Evolutionary conservation across 1,139 yeast genomes (phyloP).

Genomic region (Debaryomyces fabryi): DNA sequence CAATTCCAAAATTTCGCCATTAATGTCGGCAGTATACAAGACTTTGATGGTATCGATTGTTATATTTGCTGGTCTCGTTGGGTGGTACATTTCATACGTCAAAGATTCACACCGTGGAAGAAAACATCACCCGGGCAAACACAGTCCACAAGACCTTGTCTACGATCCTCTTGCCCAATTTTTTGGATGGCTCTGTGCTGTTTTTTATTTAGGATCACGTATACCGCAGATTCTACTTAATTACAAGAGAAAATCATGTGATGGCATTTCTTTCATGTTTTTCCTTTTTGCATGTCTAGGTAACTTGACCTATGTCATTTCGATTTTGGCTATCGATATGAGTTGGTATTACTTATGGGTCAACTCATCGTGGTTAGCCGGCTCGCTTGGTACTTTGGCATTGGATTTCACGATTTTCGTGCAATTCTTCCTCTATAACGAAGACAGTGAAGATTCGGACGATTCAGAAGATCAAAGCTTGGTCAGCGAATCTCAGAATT

Average conservation of each 20-base stretch:
- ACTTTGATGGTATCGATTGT: conserved; percentile 68
- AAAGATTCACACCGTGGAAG: conserved; percentile 29
- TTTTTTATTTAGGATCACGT: conserved; percentile 82
- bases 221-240: conserved; percentile 87
- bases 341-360: conserved; percentile 71
- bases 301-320: conserved; percentile 83
- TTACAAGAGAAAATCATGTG: conserved; percentile 83
- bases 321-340: conserved; percentile 76
- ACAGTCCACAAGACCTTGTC: conserved; percentile 32
- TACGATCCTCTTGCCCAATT: conserved; percentile 81
- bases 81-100: conserved; percentile 75
- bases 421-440: conserved; percentile 83
- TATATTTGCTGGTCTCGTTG: conserved; percentile 74
- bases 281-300: conserved; percentile 93
- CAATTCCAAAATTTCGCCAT: conserved; percentile 18
- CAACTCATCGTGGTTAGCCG: conserved; percentile 91
- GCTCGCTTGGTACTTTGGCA: conserved; percentile 83
- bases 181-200: conserved; percentile 92
- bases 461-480: conserved; percentile 11
- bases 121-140: conserved; percentile 31
- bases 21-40: conserved; percentile 48
- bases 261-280: conserved; percentile 89
- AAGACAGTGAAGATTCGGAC: conserved; percentile 18
- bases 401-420: conserved; percentile 83
- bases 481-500: conserved; percentile 1